phyloP scores from a whole-genome alignment of 23 red algal genomes.

The Gracilariopsis chorda region DNA sequence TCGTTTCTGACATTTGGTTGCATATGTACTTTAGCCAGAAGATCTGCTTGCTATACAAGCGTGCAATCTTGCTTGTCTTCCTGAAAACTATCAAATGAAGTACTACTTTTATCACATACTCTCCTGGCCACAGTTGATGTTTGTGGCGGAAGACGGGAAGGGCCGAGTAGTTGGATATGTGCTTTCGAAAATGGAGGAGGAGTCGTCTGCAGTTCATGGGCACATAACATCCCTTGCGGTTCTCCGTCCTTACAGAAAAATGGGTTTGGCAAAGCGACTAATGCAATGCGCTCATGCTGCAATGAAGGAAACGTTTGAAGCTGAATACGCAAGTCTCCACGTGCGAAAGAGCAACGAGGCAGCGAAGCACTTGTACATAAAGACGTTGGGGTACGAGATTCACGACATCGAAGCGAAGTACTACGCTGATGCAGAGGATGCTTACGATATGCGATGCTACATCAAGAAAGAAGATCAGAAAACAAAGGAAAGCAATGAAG shows the following conservation, averaged over 20 bases:
- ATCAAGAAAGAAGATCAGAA: conserved; percentile 42
- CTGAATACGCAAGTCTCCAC: conserved; percentile 82
- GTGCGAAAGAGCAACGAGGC: conserved; percentile 94
- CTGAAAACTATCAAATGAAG: conserved; percentile 99
- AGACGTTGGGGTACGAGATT: conserved; percentile 85
- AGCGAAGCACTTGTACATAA: conserved; percentile 96
- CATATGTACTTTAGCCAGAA: conserved; percentile 28
- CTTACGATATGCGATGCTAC: conserved; percentile 87
- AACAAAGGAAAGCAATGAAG: not conserved
- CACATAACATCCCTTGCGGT: conserved; percentile 99
- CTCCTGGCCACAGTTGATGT: conserved; percentile 96
- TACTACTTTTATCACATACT: conserved; percentile 99
- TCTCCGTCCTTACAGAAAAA: conserved; percentile 81
- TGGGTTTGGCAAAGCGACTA: conserved; percentile 84
- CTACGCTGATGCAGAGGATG: conserved; percentile 99
- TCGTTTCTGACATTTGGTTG: too few species aligned
- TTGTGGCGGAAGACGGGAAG: conserved; percentile 90
- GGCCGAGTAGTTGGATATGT: conserved; percentile 93
- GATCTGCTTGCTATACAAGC: conserved; percentile 95
- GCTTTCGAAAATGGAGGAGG: conserved; percentile 98
- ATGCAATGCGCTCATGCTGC: conserved; percentile 90
- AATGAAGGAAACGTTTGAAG: conserved; percentile 91
- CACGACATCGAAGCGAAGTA: conserved; percentile 91
- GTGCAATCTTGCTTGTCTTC: conserved; percentile 91
- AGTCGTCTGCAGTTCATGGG: conserved; percentile 73